Evolutionary conservation across 2,329 filamentous ascomycete genomes (phyloP), one percentile per base, ranked within the genome.

Genomic region (Colletotrichum godetiae): DNA sequence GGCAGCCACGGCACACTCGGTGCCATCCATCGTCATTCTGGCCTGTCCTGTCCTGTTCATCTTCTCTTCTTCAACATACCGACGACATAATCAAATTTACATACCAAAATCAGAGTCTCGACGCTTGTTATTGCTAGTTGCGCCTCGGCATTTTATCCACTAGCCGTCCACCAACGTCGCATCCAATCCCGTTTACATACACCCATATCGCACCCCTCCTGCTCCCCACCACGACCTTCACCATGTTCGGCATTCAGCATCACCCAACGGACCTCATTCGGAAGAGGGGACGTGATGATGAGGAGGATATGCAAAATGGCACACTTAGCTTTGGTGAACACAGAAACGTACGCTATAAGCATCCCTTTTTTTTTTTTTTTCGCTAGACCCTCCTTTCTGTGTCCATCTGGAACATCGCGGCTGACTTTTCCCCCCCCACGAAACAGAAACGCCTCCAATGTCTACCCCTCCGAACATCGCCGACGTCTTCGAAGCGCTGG

Each of bases 401-500:
- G 15, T 22, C 42, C 13, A 12, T 52, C 46, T 53, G 13, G 35
- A 55, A 53, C 27, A 19, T 5, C 4, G 22, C 22, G 33, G 37
- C 68, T 68, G 53, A 68, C 64, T n/a, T 62, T 7, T 37, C 19
- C 53, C 5, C 24, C 29, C 22, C 57, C 8, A n/a, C 15, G 27
- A 49, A 46, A 46, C 66, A 90, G 88, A 90, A 90, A 86, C 87
- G 88, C 52, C 74, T 89, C 19, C 88, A 89, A 69, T 85, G 86
- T 57, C 84, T 90, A 5, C 88, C 88, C 13, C 78, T 89, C 15
- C 85, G 87, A 71, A 84, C 83, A 11, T 86, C 86, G 35, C 86
- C 86, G 55, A 80, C 79, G 49, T 79, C 83, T 10, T 82, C 81
- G 67, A 80, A 81, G 27, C 75, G 73, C 33, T 74, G 72, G 68